Conservation (phyloP, 176 grass and related monocot species). For the Zizania latifolia region DNA sequence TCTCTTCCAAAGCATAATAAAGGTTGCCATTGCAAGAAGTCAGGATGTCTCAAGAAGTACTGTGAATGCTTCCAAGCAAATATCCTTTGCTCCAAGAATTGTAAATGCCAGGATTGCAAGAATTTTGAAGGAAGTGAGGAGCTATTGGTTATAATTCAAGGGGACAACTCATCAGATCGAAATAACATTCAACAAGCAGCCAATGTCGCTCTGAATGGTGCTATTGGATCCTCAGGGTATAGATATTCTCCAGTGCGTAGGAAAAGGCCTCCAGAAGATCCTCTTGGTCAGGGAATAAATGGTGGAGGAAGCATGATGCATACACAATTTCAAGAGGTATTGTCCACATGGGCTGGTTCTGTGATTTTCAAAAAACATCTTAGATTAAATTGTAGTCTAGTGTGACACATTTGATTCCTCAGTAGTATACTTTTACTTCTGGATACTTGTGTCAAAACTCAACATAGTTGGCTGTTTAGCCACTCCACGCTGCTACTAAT, state of each 20-base stretch:
- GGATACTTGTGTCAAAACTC: constrained; percentile 2
- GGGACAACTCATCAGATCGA: constrained; percentile 41
- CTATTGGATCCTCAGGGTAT: constrained; percentile 46
- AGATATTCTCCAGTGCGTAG: constrained; percentile 32
- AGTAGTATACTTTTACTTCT: neutral
- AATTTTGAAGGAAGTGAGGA: constrained; percentile 68
- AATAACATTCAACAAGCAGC: constrained; percentile 54
- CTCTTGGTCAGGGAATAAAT: constrained; percentile 13
- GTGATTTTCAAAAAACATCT: constrained; percentile 9
- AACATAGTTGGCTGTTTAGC: neutral
- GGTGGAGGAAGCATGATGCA: constrained; percentile 15
- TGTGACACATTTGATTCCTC: neutral
- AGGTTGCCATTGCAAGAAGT: constrained; percentile 81
- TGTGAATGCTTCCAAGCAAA: constrained; percentile 83
- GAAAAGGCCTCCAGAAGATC: constrained; percentile 39
- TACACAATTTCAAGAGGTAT: constrained; percentile 35
- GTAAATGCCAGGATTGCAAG: constrained; percentile 70
- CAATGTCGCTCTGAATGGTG: constrained; percentile 58
- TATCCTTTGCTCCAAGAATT: constrained; percentile 76
- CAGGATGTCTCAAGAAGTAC: constrained; percentile 69
- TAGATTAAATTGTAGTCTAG: neutral
- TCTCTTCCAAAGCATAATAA: constrained; percentile 66
- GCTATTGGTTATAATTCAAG: constrained; percentile 42
- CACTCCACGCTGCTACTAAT: neutral
- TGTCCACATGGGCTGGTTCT: neutral